Base-by-base conservation (phyloP, 1,139 yeast genomes). In the Hansenula anomala region DNA sequence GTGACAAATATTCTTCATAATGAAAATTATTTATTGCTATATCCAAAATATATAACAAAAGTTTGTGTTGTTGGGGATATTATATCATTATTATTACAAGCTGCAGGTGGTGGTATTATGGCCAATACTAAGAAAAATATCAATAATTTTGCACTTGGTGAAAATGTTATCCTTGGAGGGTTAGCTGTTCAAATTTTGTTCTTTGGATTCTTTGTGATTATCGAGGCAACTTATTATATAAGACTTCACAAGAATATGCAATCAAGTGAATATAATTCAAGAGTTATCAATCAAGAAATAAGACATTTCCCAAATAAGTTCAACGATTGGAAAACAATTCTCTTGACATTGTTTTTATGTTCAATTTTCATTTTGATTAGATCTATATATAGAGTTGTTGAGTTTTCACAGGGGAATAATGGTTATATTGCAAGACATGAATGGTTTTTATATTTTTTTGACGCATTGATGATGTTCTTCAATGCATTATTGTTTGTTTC, bases 301-400 rank as follows among this genome's bases (percentile, higher is more conserved):
- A 30, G 12, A 11, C 4, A 9, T 4, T 30, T 7, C 11, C 33
- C 33, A 6, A 15, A 15, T 10, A 30, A 15, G 11, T 22, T n/a
- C 6, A 23, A 22, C 8, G 22, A 24, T 32, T 32, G 34, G 34
- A 13, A 13, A 17, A 16, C 7, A 4, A n/a, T 32, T 4, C 24
- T 24, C 7, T 4, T 24, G 2, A 6, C 28, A 11, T 24, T 32
- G 9, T 32, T 24, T 13, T 6, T 17, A 5, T 32, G 34, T 32
- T 32, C 28, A 13, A 23, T 32, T 7, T 32, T 23, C 4, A 24
- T 32, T 3, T 24, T 32, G 23, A 24, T 32, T 32, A 32, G 34
- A 32, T 32, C 34, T 4, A 18, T 32, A 17, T 32, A 23, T 24
- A 32, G 34, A 32, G 17, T 32, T 32, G 22, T 23, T 19, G 34